Conservation (phyloP, 129 eudicot genomes). For the Tagetes patula region DNA sequence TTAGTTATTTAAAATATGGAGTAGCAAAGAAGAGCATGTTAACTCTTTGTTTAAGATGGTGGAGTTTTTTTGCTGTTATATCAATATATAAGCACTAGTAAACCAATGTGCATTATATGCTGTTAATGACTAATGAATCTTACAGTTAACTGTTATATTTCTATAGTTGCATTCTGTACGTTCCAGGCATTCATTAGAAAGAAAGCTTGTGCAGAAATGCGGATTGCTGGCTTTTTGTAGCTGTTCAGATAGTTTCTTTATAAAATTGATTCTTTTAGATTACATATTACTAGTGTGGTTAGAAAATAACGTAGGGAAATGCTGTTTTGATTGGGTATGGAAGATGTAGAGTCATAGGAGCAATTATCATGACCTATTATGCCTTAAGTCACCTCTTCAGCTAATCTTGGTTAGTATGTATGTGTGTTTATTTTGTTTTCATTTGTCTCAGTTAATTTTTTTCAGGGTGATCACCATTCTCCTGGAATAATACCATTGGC, state of each 20-base stretch:
- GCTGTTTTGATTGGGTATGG: conserved; percentile 16
- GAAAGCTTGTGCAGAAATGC: neutral
- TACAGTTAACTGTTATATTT: conserved; percentile 14
- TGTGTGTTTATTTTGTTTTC: neutral
- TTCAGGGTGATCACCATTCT: conserved; percentile 88
- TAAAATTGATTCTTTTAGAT: conserved; percentile 6
- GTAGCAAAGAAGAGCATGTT: conserved; percentile 5
- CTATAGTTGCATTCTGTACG: neutral
- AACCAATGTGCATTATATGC: neutral
- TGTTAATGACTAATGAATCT: conserved; percentile 1
- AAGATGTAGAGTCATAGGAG: neutral
- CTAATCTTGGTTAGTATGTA: conserved; percentile 1
- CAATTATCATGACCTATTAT: neutral
- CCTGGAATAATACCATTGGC: conserved; percentile 98
- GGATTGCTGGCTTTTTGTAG: neutral
- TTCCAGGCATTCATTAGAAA: conserved; percentile 11
- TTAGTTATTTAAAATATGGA: neutral
- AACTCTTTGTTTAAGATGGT: neutral
- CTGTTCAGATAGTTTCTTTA: conserved; percentile 12
- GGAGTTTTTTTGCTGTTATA: neutral
- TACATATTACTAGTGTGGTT: conserved; percentile 13
- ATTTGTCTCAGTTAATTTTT: conserved; percentile 2
- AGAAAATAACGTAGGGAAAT: conserved; percentile 2
- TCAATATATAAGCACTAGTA: neutral
- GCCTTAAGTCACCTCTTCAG: conserved; percentile 6